phyloP scores from a whole-genome alignment of 768 basidiomycete species.

The Xerocomellus amylosporus region DNA sequence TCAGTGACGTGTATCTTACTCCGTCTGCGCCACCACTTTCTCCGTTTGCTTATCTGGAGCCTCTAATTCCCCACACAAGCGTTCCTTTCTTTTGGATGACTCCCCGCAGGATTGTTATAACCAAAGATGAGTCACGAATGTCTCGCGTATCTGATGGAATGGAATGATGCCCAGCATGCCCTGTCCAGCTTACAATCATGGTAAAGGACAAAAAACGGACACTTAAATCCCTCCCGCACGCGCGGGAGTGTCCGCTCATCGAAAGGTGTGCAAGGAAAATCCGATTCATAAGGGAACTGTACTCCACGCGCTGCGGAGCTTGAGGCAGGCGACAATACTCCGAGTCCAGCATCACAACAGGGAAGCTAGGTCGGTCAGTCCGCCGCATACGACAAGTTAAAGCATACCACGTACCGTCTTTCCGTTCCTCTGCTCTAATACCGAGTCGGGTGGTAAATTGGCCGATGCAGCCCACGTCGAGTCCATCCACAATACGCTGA shows the following conservation, averaged over 20 bases:
- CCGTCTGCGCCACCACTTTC: too few species aligned
- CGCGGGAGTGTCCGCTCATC: background rate
- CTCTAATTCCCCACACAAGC: too few species aligned
- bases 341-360: background rate
- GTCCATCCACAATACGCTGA: background rate
- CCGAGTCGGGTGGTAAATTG: background rate
- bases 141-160: too few species aligned
- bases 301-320: background rate
- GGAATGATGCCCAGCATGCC: background rate
- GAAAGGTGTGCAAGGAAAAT: too few species aligned
- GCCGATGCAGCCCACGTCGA: background rate
- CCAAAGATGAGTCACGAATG: background rate
- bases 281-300: background rate
- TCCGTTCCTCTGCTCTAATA: too few species aligned
- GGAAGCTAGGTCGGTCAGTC: too few species aligned
- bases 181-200: background rate
- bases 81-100: too few species aligned
- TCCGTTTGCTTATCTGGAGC: too few species aligned
- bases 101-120: too few species aligned
- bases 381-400: background rate
- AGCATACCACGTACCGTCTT: background rate
- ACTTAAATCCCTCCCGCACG: background rate
- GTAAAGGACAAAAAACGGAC: too few species aligned
- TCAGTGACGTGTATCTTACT: too few species aligned
- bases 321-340: background rate